phyloP scores from a whole-genome alignment of 345 rosid genomes.

The Syzygium aromaticum region DNA sequence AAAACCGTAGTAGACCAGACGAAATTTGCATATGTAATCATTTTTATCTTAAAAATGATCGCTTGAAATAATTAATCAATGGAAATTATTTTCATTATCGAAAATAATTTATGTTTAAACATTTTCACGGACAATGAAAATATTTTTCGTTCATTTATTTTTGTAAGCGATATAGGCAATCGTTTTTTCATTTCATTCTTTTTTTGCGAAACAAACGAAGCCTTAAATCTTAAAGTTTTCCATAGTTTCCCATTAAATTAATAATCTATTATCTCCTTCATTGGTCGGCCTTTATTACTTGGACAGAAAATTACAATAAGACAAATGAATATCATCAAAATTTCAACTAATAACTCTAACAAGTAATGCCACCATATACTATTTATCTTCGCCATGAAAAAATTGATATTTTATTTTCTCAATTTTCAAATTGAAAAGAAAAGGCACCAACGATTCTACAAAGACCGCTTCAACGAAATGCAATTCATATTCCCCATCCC shows the following conservation, averaged over 20 bases:
- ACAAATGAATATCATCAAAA: background rate
- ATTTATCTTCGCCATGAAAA: background rate
- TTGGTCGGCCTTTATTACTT: background rate
- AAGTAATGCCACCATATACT: background rate
- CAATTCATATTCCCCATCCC: background rate
- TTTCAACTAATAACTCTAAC: background rate
- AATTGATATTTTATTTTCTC: background rate
- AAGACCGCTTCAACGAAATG: background rate
- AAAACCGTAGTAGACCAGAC: no score
- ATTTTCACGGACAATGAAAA: rapidly evolving
- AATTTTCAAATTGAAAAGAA: background rate
- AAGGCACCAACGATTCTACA: background rate
- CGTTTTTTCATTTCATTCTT: background rate
- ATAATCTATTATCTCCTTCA: background rate
- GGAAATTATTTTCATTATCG: no score
- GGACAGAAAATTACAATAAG: background rate
- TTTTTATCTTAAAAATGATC: no score
- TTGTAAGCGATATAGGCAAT: rapidly evolving
- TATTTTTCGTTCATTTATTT: no score
- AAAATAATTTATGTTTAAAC: no score
- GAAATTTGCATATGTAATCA: no score
- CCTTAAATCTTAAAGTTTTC: background rate
- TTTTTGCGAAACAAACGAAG: rapidly evolving
- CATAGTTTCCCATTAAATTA: background rate
- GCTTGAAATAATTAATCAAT: no score